phyloP scores from a whole-genome alignment of 2,329 filamentous ascomycete genomes.

The Cercospora sp. region DNA sequence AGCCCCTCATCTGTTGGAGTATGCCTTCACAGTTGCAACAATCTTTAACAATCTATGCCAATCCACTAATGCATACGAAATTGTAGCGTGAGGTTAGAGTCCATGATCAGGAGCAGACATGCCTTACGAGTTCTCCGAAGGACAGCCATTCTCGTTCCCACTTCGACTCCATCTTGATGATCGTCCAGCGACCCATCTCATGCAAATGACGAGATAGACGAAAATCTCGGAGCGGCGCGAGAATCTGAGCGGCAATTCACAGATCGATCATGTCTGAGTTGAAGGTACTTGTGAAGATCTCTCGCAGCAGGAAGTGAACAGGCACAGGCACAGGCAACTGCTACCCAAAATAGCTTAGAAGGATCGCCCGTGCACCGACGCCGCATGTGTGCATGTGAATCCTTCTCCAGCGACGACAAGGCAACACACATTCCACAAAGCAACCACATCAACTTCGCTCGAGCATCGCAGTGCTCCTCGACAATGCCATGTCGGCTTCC shows the following conservation, averaged over 20 bases:
- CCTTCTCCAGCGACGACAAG: background rate
- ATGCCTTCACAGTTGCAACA: background rate
- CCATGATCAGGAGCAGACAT: too few species aligned
- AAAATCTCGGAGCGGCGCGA: background rate
- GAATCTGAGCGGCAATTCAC: background rate
- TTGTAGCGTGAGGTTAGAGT: too few species aligned
- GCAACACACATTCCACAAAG: background rate
- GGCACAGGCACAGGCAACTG: background rate
- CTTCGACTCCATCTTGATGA: background rate
- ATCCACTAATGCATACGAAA: too few species aligned
- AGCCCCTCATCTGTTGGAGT: background rate
- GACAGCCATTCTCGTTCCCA: background rate
- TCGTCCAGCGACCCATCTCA: background rate
- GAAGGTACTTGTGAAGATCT: background rate
- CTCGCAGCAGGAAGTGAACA: background rate
- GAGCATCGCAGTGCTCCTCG: background rate
- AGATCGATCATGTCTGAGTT: background rate
- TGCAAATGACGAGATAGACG: background rate
- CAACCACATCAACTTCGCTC: background rate
- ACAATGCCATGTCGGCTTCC: conserved; percentile 11
- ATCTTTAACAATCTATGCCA: too few species aligned
- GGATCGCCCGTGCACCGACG: background rate
- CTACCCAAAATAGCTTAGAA: background rate
- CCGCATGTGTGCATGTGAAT: background rate
- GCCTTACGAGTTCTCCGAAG: background rate